A percentile compares a stretch with the other conserved stretches of the same genome.
phyloP scores from a whole-genome alignment of 2,329 filamentous ascomycete species.

The Botrytis cinerea region DNA sequence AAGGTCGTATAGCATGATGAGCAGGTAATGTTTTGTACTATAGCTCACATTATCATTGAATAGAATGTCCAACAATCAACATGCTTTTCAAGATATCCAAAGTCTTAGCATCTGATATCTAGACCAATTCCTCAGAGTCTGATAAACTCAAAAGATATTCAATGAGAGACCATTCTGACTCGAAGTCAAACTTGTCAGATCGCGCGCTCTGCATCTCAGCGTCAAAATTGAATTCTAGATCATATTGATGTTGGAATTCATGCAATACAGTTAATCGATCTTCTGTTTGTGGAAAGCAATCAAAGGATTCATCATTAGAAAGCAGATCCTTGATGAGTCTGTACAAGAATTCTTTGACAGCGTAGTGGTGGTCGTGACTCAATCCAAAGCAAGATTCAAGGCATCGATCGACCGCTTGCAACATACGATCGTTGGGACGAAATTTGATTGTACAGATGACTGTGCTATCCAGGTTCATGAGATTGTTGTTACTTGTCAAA shows the following conservation, averaged over 20 bases:
- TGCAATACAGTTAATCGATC: conserved; percentile 23
- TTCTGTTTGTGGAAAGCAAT: conserved; percentile 25
- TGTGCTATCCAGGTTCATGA: conserved; percentile 28
- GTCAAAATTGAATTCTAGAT: conserved; percentile 33
- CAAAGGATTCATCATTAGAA: conserved; percentile 26
- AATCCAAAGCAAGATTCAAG: conserved; percentile 31
- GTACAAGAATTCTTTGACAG: conserved; percentile 32
- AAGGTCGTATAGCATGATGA: not conserved
- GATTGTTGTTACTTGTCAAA: conserved; percentile 17
- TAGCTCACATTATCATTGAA: not conserved
- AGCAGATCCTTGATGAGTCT: conserved; percentile 33
- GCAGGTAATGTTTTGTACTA: too few species aligned
- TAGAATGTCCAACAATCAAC: not conserved
- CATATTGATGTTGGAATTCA: conserved; percentile 36
- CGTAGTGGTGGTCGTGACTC: not conserved
- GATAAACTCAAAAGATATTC: conserved; percentile 1
- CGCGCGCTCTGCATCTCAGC: conserved; percentile 9
- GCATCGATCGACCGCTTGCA: conserved; percentile 29
- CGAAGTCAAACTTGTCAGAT: conserved; percentile 12
- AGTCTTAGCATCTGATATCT: not conserved
- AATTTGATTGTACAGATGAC: conserved; percentile 35
- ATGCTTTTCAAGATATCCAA: conserved; percentile 15
- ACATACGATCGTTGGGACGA: conserved; percentile 23
- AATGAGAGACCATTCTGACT: conserved; percentile 18
- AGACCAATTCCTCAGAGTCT: not conserved